Evolutionary conservation across 257 asterid species (phyloP).

Genomic region (Solanum dulcamara): DNA sequence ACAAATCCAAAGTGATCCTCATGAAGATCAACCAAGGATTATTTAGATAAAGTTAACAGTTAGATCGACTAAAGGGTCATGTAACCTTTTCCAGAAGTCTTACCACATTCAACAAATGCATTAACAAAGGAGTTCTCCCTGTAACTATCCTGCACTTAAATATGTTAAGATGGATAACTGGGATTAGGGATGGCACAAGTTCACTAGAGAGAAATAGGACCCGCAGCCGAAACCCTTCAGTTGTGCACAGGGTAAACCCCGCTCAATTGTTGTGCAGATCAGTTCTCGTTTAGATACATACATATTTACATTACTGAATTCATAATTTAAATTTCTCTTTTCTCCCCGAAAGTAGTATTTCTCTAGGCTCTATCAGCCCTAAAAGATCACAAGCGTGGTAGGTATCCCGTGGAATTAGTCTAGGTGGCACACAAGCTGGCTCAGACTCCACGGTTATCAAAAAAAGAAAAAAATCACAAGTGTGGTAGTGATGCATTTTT

Average conservation of each 20-base stretch:
- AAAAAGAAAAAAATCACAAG: not conserved
- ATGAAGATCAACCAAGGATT: not conserved
- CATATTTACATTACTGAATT: not conserved
- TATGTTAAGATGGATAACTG: not conserved
- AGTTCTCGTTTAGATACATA: not conserved
- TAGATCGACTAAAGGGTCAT: not conserved
- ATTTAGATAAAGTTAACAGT: not conserved
- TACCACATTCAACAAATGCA: not conserved
- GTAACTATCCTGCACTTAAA: not conserved
- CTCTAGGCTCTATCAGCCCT: not conserved
- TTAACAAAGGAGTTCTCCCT: not conserved
- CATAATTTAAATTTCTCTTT: not conserved
- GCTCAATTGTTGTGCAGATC: not conserved
- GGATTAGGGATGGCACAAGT: not conserved
- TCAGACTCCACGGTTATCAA: not conserved
- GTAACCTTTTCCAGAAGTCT: not conserved
- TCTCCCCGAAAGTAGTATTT: not conserved
- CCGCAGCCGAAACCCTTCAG: not conserved
- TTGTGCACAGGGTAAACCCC: not conserved
- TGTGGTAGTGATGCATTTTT: not conserved
- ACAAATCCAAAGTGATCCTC: not conserved
- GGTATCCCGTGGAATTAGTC: not conserved
- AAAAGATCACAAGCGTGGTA: not conserved
- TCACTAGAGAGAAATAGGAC: not conserved
- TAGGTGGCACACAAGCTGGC: not conserved